Evolutionary conservation across 78 protist species (phyloP).

Genomic region (Corallochytrium limacisporum): DNA sequence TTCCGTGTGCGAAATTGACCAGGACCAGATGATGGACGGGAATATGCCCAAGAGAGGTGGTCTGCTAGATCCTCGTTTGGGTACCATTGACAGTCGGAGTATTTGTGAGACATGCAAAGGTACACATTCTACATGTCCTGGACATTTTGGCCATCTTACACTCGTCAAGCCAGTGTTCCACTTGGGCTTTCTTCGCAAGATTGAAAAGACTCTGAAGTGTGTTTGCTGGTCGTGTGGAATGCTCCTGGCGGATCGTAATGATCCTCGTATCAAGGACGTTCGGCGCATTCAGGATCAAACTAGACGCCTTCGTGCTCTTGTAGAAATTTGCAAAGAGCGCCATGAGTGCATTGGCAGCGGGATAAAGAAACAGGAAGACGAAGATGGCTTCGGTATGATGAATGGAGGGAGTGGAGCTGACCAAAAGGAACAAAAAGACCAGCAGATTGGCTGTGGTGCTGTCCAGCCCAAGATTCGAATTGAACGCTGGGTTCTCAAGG

Average conservation of each 20-base stretch:
- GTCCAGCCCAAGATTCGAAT: too few relatives aligned
- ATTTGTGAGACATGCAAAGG: slow-evolving; percentile 75
- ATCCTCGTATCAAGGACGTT: not conserved
- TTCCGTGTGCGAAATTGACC: slow-evolving; percentile 27
- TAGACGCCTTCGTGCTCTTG: not conserved
- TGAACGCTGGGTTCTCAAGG: too few relatives aligned
- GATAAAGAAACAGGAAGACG: not conserved
- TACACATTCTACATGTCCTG: slow-evolving; percentile 71
- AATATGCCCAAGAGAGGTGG: slow-evolving; percentile 77
- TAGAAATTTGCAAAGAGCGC: not conserved
- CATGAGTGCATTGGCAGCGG: not conserved
- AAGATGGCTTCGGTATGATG: not conserved
- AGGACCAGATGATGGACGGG: slow-evolving; percentile 37
- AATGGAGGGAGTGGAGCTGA: not conserved
- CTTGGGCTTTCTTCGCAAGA: slow-evolving; percentile 55
- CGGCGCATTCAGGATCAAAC: not conserved
- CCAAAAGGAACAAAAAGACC: too few relatives aligned
- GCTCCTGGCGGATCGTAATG: slow-evolving; percentile 39
- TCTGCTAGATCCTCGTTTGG: slow-evolving; percentile 84
- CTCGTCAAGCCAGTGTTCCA: slow-evolving; percentile 86
- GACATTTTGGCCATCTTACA: slow-evolving; percentile 94
- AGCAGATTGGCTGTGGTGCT: too few relatives aligned
- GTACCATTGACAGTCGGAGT: slow-evolving; percentile 56
- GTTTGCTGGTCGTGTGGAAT: slow-evolving; percentile 82
- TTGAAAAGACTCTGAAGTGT: slow-evolving; percentile 55